Evolutionary conservation across 1,284 basidiomycete genomes (phyloP).

Genomic region (Trichosporon asahii): DNA sequence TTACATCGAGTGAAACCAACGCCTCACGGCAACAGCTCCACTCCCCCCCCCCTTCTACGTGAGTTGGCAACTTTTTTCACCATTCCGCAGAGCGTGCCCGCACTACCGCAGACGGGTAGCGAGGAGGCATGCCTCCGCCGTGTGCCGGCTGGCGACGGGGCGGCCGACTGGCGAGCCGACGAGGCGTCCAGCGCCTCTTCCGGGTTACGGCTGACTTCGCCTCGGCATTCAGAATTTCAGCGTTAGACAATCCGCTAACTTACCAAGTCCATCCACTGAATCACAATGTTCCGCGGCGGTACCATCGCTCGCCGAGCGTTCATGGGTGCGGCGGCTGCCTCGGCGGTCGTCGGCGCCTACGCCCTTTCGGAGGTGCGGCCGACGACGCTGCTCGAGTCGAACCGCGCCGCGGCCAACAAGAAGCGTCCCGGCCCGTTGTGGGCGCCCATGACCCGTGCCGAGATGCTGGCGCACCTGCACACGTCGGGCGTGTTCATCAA

Average conservation of each 20-base stretch:
- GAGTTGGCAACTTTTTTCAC: background rate
- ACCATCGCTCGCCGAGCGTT: slow-evolving; percentile 28
- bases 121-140: background rate
- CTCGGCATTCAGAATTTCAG: background rate
- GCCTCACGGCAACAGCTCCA: background rate
- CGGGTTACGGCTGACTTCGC: no score
- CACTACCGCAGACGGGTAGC: background rate
- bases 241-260: background rate
- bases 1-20: background rate
- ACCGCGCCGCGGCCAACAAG: slow-evolving; percentile 31
- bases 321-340: slow-evolving; percentile 28
- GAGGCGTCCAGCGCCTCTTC: no score
- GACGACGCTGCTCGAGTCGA: slow-evolving; percentile 18
- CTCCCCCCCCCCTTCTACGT: background rate
- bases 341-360: slow-evolving; percentile 31
- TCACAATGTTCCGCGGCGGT: slow-evolving; percentile 34
- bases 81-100: background rate
- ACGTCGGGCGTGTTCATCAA: slow-evolving; percentile 47
- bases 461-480: slow-evolving; percentile 53
- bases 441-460: slow-evolving; percentile 53
- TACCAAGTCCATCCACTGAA: background rate
- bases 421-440: slow-evolving; percentile 53
- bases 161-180: background rate
- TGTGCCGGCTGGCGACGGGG: background rate
- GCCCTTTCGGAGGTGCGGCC: slow-evolving; percentile 24